phyloP scores from a whole-genome alignment of 2,329 filamentous ascomycete species.

The Cytospora leucostoma region DNA sequence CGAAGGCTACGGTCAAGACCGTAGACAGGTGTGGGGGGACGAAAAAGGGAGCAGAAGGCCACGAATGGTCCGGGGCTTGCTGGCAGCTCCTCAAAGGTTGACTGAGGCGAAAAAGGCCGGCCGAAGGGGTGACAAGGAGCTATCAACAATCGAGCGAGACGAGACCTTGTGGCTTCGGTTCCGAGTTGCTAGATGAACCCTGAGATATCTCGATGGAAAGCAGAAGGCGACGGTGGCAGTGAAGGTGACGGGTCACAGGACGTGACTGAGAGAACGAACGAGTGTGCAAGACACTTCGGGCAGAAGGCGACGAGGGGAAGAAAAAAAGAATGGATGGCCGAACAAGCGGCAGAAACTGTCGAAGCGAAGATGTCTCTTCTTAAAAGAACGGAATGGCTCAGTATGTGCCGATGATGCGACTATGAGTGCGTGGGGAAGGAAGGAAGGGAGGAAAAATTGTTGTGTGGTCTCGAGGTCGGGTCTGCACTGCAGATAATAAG shows the following conservation, averaged over 20 bases:
- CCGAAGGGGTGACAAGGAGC: constrained; percentile 31
- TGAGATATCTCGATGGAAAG: constrained; percentile 6
- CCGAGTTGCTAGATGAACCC: constrained; percentile 6
- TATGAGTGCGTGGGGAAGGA: constrained; percentile 15
- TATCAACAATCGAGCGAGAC: constrained; percentile 20
- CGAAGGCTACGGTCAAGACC: constrained; percentile 21
- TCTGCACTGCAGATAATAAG: constrained; percentile 28
- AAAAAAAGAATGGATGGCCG: constrained; percentile 22
- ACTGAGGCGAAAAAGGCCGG: constrained; percentile 27
- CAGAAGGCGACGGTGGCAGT: constrained; percentile 1
- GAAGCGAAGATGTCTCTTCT: constrained; percentile 15
- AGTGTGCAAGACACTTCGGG: constrained; percentile 11
- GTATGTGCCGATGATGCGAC: constrained; percentile 16
- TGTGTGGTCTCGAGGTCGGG: constrained; percentile 10
- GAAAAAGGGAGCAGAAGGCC: constrained; percentile 8
- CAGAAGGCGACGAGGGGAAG: neutral
- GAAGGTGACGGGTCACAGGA: constrained; percentile 1
- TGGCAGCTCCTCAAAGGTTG: constrained; percentile 17
- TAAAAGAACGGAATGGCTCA: constrained; percentile 27
- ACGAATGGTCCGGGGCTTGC: constrained; percentile 2
- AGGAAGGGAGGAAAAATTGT: constrained; percentile 1
- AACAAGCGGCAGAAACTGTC: constrained; percentile 25
- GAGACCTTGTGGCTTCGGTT: constrained; percentile 22
- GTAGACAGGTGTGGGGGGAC: constrained; percentile 13
- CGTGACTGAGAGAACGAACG: neutral